Percentiles rank a stretch among this genome's conserved stretches.
Conservation (phyloP, 2,329 filamentous ascomycete species). For the Thielaviopsis populi region DNA sequence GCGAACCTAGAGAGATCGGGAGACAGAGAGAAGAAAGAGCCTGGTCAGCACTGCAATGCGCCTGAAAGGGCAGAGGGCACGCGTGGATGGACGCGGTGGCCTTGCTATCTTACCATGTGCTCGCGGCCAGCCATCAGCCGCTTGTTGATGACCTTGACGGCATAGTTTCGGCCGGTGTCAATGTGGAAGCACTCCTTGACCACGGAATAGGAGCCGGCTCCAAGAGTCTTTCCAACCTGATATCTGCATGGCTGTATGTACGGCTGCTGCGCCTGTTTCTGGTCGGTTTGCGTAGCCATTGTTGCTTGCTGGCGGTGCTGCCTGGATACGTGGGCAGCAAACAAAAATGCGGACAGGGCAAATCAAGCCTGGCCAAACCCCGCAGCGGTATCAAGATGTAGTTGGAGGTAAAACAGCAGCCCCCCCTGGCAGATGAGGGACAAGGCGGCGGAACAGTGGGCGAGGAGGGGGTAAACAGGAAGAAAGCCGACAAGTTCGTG, state of each 20-base stretch:
- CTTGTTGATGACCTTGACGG: slow-evolving; percentile 99
- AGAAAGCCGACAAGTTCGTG: background rate
- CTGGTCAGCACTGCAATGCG: background rate
- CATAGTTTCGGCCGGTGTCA: slow-evolving; percentile 94
- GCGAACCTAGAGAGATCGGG: slow-evolving; percentile 46
- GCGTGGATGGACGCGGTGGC: background rate
- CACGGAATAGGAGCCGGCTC: slow-evolving; percentile 92
- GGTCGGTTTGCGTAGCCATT: background rate
- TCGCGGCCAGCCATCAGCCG: slow-evolving; percentile 91
- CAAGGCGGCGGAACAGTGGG: background rate
- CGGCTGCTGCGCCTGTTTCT: slow-evolving; percentile 24
- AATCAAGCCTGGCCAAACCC: background rate
- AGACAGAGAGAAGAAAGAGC: background rate
- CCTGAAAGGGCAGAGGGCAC: background rate
- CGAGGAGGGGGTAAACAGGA: background rate
- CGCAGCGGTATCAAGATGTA: background rate
- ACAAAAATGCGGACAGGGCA: background rate
- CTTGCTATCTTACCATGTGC: slow-evolving; percentile 61
- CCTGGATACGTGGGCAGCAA: background rate
- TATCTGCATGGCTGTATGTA: slow-evolving; percentile 91
- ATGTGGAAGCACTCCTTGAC: slow-evolving; percentile 99
- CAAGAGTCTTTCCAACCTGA: slow-evolving; percentile 96
- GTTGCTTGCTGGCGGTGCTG: background rate
- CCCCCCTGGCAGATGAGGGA: background rate
- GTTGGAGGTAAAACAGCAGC: background rate